Evolutionary conservation across 352 stramenopile species (phyloP).

Genomic region (Halophytophthora batemanensis): DNA sequence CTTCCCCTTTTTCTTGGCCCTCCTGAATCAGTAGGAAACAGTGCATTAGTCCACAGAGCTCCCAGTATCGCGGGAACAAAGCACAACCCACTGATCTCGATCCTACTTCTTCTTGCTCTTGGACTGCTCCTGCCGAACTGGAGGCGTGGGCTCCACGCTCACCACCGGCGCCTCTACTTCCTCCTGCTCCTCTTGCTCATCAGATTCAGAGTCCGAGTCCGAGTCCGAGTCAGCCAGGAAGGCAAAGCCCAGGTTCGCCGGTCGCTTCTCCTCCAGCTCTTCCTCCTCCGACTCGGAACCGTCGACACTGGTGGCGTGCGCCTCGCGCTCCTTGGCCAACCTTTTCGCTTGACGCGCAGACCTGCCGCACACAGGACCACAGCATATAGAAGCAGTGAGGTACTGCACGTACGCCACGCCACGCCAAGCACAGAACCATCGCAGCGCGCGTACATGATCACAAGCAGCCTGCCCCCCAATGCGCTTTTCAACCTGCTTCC

Average conservation of each 20-base stretch:
- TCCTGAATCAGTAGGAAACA: conserved; percentile 10
- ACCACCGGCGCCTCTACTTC: conserved; percentile 12
- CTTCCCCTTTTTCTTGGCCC: conserved; percentile 39
- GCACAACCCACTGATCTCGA: background rate
- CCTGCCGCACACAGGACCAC: conserved; percentile 29
- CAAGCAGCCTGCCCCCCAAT: too few species aligned
- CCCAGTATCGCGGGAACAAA: too few species aligned
- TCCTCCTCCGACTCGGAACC: conserved; percentile 36
- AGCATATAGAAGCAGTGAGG: background rate
- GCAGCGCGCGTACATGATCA: too few species aligned
- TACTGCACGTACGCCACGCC: too few species aligned
- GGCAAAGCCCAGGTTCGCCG: conserved; percentile 56
- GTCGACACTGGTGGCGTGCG: conserved; percentile 20
- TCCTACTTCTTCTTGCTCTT: conserved; percentile 34
- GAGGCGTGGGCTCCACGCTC: conserved; percentile 7
- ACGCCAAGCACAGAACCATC: too few species aligned
- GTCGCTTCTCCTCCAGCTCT: conserved; percentile 50
- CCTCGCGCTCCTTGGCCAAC: conserved; percentile 34
- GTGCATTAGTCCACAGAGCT: background rate
- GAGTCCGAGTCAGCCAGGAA: conserved; percentile 75
- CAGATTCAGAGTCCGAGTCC: conserved; percentile 52
- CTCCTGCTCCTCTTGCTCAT: conserved; percentile 19
- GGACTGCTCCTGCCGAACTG: conserved; percentile 3
- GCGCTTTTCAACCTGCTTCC: too few species aligned
- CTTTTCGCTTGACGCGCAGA: conserved; percentile 80